Evolutionary conservation across 108 stramenopile genomes (phyloP).

Genomic region (Schizochytrium sp.): DNA sequence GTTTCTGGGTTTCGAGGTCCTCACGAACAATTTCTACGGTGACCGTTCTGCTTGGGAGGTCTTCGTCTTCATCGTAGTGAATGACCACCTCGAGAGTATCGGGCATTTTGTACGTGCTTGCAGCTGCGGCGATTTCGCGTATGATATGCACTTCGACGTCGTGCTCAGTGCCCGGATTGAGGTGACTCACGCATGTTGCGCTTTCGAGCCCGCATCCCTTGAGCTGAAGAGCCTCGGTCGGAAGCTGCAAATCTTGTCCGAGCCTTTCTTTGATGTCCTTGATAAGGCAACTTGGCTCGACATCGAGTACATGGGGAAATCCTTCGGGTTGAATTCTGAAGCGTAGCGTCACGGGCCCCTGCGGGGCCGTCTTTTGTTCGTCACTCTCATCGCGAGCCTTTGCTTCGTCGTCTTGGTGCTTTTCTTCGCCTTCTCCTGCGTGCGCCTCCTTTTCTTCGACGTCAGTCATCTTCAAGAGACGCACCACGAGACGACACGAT

Average conservation of each 20-base stretch:
- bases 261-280: neutral
- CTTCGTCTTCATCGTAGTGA: neutral
- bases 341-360: neutral
- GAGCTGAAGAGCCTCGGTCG: neutral
- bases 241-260: neutral
- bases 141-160: neutral
- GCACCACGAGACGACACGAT: too few relatives aligned
- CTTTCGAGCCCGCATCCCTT: neutral
- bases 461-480: too few relatives aligned
- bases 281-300: neutral
- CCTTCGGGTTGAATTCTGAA: neutral
- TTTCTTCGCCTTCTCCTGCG: neutral
- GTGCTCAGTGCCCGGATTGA: neutral
- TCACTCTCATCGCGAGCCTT: neutral
- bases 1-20: conserved; percentile 24
- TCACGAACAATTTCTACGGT: neutral
- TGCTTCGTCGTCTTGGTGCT: neutral
- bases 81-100: neutral
- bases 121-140: neutral
- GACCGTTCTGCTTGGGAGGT: neutral
- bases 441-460: too few relatives aligned
- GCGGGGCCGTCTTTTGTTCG: neutral
- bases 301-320: neutral
- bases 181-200: neutral
- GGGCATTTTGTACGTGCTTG: neutral